phyloP scores from a whole-genome alignment of 2,329 filamentous ascomycete genomes.

The Aureobasidium zeae region DNA sequence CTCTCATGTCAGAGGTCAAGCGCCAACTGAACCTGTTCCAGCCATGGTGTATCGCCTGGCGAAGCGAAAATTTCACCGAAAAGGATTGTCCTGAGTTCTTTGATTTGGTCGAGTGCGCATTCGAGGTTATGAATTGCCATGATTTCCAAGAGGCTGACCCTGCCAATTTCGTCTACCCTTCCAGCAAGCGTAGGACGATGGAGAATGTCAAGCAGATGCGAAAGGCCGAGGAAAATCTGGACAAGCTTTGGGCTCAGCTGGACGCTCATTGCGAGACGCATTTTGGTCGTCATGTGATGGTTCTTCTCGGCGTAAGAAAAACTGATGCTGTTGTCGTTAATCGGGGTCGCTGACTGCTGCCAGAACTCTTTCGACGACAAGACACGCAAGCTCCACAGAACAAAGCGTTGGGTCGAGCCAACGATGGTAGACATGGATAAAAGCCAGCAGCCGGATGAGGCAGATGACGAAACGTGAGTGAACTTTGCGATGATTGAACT shows the following conservation, averaged over 20 bases:
- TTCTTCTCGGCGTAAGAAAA: conserved; percentile 5
- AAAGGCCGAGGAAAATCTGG: conserved; percentile 40
- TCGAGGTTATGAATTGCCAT: not conserved
- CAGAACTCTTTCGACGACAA: conserved; percentile 8
- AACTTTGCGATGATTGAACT: no score
- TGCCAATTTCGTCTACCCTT: conserved; percentile 40
- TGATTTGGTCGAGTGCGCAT: conserved; percentile 1
- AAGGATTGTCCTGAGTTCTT: conserved; percentile 1
- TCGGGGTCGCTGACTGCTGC: not conserved
- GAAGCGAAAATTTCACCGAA: not conserved
- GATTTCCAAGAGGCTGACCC: conserved; percentile 19
- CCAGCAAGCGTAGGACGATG: conserved; percentile 38
- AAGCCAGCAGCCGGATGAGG: conserved; percentile 9
- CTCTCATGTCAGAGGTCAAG: conserved; percentile 22
- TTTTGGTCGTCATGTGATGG: not conserved
- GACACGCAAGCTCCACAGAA: conserved; percentile 10
- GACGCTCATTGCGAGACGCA: conserved; percentile 11
- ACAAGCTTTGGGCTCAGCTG: conserved; percentile 37
- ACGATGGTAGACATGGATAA: no score
- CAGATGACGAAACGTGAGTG: conserved; percentile 2
- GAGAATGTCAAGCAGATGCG: conserved; percentile 39
- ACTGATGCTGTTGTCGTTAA: not conserved
- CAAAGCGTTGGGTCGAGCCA: conserved; percentile 4
- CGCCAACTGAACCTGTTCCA: conserved; percentile 16
- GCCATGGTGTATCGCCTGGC: conserved; percentile 18